phyloP scores from a whole-genome alignment of 352 stramenopile species.

The Globisporangium cylindrosporum region DNA sequence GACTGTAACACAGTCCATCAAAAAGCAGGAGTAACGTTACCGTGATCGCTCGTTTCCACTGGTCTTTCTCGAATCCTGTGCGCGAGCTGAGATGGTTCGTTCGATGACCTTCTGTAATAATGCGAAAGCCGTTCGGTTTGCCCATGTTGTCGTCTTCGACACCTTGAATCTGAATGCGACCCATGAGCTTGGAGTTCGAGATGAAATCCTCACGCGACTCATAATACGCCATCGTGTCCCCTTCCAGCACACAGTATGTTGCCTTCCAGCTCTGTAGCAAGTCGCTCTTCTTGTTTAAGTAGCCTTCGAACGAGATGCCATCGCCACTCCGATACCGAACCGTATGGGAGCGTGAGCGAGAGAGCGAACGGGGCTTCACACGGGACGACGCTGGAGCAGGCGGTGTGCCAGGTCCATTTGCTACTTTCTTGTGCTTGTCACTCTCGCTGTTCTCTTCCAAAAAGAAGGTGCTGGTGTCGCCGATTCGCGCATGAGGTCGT shows the following conservation, averaged over 20 bases:
- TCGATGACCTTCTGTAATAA: conserved; percentile 65
- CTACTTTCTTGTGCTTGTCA: conserved; percentile 19
- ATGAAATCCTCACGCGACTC: conserved; percentile 84
- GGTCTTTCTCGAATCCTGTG: conserved; percentile 77
- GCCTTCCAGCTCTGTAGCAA: conserved; percentile 66
- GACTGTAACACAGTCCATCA: neutral
- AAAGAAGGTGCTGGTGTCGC: conserved; percentile 53
- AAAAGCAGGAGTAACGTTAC: conserved; percentile 20
- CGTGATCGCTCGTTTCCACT: conserved; percentile 74
- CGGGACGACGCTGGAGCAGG: neutral
- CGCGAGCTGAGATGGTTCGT: conserved; percentile 70
- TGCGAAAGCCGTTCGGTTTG: conserved; percentile 67
- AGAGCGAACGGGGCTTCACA: neutral
- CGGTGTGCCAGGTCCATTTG: conserved; percentile 2
- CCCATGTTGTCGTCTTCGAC: conserved; percentile 66
- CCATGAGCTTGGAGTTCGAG: conserved; percentile 71
- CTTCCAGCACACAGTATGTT: conserved; percentile 76
- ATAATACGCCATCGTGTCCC: conserved; percentile 74
- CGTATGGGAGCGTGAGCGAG: conserved; percentile 52
- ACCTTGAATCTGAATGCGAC: conserved; percentile 61
- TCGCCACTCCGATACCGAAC: conserved; percentile 62
- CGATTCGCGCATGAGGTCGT: conserved; percentile 33
- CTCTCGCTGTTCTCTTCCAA: conserved; percentile 40
- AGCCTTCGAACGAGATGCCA: conserved; percentile 81
- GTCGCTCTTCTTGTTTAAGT: conserved; percentile 83